Evolutionary conservation across 208 protist genomes (phyloP).

Genomic region (Giardia duodenalis): DNA sequence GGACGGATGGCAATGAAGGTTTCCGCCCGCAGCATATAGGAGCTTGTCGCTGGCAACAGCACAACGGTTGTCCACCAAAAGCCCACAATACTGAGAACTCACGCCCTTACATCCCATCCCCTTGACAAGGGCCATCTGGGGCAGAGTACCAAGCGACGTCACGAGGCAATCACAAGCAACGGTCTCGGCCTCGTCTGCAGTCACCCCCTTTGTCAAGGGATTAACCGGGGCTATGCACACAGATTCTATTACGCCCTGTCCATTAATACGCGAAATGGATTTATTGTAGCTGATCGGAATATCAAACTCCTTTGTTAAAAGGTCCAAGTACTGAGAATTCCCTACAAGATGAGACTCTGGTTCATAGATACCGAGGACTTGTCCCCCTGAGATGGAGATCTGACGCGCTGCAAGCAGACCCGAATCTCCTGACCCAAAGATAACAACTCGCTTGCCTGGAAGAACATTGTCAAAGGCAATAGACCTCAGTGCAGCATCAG

Average conservation of each 20-base stretch:
- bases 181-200: background rate
- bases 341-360: background rate
- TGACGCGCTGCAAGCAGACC: conserved; percentile 35
- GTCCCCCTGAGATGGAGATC: conserved; percentile 26
- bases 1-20: conserved; percentile 30
- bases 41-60: background rate
- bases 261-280: conserved; percentile 26
- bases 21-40: conserved; percentile 29
- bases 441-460: conserved; percentile 33
- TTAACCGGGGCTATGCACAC: conserved; percentile 24
- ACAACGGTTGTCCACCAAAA: conserved; percentile 13
- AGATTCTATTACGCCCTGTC: background rate
- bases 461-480: conserved; percentile 25
- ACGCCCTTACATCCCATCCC: background rate
- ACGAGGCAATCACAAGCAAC: conserved; percentile 36
- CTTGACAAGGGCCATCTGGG: conserved; percentile 9
- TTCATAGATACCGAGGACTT: conserved; percentile 39
- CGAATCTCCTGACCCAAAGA: conserved; percentile 37
- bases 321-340: background rate
- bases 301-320: conserved; percentile 30
- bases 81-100: conserved; percentile 5
- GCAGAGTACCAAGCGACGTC: conserved; percentile 31
- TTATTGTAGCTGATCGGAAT: conserved; percentile 29
- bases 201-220: conserved; percentile 23
- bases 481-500: conserved; percentile 27